Base-by-base conservation (phyloP, 768 basidiomycete genomes). In the Tricholoma bakamatsutake region DNA sequence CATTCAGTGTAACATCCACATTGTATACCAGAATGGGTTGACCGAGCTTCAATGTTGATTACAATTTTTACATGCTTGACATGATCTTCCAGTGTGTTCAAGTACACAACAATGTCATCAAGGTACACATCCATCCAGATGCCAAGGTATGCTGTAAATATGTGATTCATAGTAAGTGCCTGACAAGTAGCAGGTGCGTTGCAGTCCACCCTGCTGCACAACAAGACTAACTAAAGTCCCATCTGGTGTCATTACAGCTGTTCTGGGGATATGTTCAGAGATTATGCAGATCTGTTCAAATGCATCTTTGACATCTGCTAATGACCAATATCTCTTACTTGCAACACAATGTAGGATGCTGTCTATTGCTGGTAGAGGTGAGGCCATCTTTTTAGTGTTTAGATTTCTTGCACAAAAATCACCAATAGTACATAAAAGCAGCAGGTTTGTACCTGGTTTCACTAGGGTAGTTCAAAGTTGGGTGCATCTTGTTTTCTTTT, bases 21-120 rank as follows among this genome's bases (percentile, higher is more conserved):
- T n/a, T n/a, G n/a, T n/a, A n/a, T n/a, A n/a, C n/a, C n/a, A n/a
- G n/a, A n/a, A n/a, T n/a, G n/a, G n/a, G n/a, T n/a, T n/a, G n/a
- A n/a, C n/a, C n/a, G n/a, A n/a, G n/a, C n/a, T n/a, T n/a, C n/a
- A 0, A 71, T 64, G 4, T 75, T 45, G 1, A 59, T 21, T 1
- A 59, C 54, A 28, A 40, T 59, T 28, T 49, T 55, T 8, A 56
- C 46, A 33, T 56, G 55, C 10, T 51, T 6, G 12, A 59, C 24
- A 37, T 57, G 58, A 9, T 59, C 55, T 42, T 57, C 55, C 17
- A 59, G 50, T 1, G 17, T 48, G 28, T 57, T n/a, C 10, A 42
- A 56, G 33, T 59, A 59, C 13, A 59, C 50, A 0, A 59, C 24
- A 34, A 59, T 59, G 33, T 59, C 51, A 34, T 59, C 40, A 15